Conservation (phyloP, 1,284 basidiomycete species). For the Coniferiporia sulphurascens region DNA sequence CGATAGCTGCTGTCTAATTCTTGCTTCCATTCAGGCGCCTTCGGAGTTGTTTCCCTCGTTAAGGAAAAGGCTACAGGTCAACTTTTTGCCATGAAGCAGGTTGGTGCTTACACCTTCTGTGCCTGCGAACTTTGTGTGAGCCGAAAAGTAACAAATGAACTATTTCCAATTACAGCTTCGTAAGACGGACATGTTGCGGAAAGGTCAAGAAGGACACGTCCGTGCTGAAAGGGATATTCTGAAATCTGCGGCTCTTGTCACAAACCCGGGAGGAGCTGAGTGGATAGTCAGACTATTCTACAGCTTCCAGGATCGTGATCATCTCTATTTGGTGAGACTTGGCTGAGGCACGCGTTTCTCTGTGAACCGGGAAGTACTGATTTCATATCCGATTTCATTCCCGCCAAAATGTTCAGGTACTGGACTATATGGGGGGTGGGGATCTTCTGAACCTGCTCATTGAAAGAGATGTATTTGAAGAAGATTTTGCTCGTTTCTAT, state of each 20-base stretch:
- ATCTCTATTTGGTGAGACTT: conserved; percentile 82
- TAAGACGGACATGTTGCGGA: conserved; percentile 95
- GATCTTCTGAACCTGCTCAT: conserved; percentile 95
- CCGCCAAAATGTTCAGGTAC: conserved; percentile 50
- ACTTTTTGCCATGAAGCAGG: conserved; percentile 96
- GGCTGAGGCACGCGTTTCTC: conserved; percentile 23
- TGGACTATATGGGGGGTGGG: conserved; percentile 94
- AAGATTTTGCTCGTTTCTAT: conserved; percentile 93
- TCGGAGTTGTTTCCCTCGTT: conserved; percentile 93
- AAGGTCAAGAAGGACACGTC: conserved; percentile 97
- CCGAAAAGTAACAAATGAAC: conserved; percentile 24
- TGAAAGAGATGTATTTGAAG: conserved; percentile 89
- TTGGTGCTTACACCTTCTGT: conserved; percentile 32
- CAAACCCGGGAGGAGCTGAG: conserved; percentile 65
- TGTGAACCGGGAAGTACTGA: conserved; percentile 44
- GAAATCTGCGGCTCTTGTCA: conserved; percentile 72
- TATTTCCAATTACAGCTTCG: conserved; percentile 54
- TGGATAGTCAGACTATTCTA: conserved; percentile 96
- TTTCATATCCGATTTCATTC: conserved; percentile 49
- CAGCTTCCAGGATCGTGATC: conserved; percentile 87
- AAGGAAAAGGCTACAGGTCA: conserved; percentile 75
- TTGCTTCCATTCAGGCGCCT: conserved; percentile 59
- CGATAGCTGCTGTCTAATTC: conserved; percentile 3
- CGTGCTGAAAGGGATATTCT: conserved; percentile 88
- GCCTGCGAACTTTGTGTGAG: conserved; percentile 18